Evolutionary conservation across 2,329 filamentous ascomycete genomes (phyloP).

Genomic region (Penicillium sp.): DNA sequence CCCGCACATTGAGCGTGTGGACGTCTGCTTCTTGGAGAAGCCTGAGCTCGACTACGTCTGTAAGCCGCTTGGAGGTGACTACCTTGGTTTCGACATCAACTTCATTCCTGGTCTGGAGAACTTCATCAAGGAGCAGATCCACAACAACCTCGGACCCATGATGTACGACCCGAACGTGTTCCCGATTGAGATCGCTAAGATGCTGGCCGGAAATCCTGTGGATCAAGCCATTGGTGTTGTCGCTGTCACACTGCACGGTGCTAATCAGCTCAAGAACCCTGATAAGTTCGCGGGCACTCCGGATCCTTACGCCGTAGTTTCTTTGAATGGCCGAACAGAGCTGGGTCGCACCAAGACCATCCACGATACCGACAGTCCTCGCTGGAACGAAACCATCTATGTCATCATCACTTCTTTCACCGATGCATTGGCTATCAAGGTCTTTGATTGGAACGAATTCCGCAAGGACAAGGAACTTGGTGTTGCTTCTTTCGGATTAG

Average conservation of each 20-base stretch:
- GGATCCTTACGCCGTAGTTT: conserved; percentile 85
- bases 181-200: conserved; percentile 97
- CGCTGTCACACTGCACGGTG: conserved; percentile 86
- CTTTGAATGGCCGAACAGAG: conserved; percentile 77
- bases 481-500: conserved; percentile 78
- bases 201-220: conserved; percentile 89
- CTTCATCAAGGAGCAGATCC: conserved; percentile 96
- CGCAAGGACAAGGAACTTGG: conserved; percentile 97
- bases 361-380: conserved; percentile 79
- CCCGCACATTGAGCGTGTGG: conserved; percentile 90
- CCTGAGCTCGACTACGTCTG: conserved; percentile 95
- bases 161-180: conserved; percentile 99
- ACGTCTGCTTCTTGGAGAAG: conserved; percentile 89
- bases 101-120: conserved; percentile 92
- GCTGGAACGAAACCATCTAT: conserved; percentile 97
- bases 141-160: conserved; percentile 90
- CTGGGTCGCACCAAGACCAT: conserved; percentile 88
- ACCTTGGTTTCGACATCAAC: conserved; percentile 97
- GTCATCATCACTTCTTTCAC: conserved; percentile 90
- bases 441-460: conserved; percentile 93
- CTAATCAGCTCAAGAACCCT: conserved; percentile 88
- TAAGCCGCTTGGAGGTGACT: conserved; percentile 94
- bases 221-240: conserved; percentile 95
- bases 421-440: conserved; percentile 78
- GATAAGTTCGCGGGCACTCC: conserved; percentile 91